These are phyloP conservation scores for Clohesyomyces aquaticus DNA, from an alignment of 495 filamentous ascomycete species.

Conservation along the genomic window DNA sequence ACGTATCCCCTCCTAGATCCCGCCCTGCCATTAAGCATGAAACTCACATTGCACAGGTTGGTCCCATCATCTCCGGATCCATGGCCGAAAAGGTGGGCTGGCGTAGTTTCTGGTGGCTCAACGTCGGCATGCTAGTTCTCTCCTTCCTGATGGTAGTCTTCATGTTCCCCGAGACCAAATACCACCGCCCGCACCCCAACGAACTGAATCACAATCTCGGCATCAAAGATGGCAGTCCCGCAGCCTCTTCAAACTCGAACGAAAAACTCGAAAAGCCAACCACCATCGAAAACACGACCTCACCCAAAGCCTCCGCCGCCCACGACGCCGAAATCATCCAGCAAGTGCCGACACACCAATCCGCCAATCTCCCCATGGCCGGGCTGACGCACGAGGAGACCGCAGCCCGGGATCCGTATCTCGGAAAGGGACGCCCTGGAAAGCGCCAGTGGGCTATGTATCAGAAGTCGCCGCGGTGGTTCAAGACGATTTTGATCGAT, in stretches of 20 bases:
- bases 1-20: neutral
- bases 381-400: conserved; percentile 42
- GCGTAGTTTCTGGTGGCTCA: conserved; percentile 62
- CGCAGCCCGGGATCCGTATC: conserved; percentile 42
- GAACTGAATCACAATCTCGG: conserved; percentile 36
- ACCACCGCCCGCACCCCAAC: conserved; percentile 52
- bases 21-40: neutral
- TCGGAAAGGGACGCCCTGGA: conserved; percentile 57
- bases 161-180: conserved; percentile 65
- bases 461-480: conserved; percentile 50
- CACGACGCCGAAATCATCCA: conserved; percentile 3
- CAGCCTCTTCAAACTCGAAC: conserved; percentile 25
- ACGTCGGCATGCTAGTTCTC: conserved; percentile 55
- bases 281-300: conserved; percentile 20
- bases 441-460: conserved; percentile 60
- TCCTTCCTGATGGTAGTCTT: conserved; percentile 56
- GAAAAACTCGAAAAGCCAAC: conserved; percentile 18
- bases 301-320: conserved; percentile 1
- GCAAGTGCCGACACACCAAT: conserved; percentile 34
- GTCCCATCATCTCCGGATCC: conserved; percentile 61
- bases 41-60: conserved; percentile 42
- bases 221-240: conserved; percentile 5
- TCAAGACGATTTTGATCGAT: conserved; percentile 52
- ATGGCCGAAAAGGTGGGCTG: conserved; percentile 62
- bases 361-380: conserved; percentile 24